A percentile compares a stretch with the other conserved stretches of the same genome.
These are phyloP conservation scores for Podospora didyma DNA, from an alignment of 495 filamentous ascomycete species.

Conservation along the genomic window DNA sequence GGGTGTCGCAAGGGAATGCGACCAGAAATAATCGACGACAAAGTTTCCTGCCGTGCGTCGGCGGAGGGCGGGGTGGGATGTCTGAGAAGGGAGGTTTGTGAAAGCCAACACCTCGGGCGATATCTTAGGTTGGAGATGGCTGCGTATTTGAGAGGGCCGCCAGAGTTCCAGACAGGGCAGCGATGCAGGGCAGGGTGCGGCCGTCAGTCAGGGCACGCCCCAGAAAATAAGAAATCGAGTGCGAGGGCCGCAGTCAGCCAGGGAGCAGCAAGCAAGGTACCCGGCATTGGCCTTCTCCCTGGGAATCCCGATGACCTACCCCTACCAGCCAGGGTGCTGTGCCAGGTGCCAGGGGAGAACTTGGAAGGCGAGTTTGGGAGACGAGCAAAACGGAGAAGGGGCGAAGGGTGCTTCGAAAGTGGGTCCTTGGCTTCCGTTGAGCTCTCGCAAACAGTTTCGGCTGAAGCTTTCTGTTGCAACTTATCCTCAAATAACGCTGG, in stretches of 20 bases:
- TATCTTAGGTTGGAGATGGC: neutral
- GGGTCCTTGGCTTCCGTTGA: too few species aligned
- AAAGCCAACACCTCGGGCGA: neutral
- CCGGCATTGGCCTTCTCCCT: neutral
- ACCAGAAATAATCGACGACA: constrained; percentile 3
- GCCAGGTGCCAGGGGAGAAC: neutral
- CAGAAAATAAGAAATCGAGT: neutral
- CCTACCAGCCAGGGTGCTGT: neutral
- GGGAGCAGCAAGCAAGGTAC: neutral
- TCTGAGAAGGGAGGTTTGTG: neutral
- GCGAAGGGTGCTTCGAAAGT: too few species aligned
- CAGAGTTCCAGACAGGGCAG: neutral
- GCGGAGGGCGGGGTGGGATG: constrained; percentile 5
- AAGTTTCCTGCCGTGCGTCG: constrained; percentile 2
- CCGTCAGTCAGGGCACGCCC: neutral
- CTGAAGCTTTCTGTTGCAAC: too few species aligned
- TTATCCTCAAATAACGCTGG: too few species aligned
- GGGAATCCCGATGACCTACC: neutral
- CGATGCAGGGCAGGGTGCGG: neutral
- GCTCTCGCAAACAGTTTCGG: too few species aligned
- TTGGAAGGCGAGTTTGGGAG: too few species aligned
- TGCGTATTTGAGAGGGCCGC: neutral
- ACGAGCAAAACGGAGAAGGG: too few species aligned
- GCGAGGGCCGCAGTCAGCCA: neutral
- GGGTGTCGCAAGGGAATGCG: constrained; percentile 5